phyloP scores from a whole-genome alignment of 1,139 yeast genomes.

The Suhomyces taliae region DNA sequence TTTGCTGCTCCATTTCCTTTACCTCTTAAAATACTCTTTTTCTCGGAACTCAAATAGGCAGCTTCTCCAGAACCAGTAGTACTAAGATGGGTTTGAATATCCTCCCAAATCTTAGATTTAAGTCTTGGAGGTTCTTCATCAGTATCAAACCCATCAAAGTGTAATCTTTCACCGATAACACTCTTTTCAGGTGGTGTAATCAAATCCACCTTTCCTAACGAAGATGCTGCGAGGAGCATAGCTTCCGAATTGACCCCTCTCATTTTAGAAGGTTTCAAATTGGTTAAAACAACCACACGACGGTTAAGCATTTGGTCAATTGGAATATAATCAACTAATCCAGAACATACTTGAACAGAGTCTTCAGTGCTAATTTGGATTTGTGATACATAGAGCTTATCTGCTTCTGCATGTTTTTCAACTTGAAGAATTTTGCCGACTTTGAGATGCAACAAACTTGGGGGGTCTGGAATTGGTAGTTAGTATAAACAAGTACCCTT shows the following conservation, averaged over 20 bases:
- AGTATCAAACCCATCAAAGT: conserved; percentile 24
- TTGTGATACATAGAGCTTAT: conserved; percentile 52
- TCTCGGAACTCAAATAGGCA: conserved; percentile 17
- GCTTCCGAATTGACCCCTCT: conserved; percentile 75
- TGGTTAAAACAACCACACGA: conserved; percentile 79
- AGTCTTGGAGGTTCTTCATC: conserved; percentile 25
- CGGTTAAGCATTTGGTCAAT: conserved; percentile 83
- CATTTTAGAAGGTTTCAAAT: conserved; percentile 89
- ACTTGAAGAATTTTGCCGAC: conserved; percentile 50
- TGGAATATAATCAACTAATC: conserved; percentile 65
- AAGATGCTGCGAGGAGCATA: conserved; percentile 56
- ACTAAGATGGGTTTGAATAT: conserved; percentile 26
- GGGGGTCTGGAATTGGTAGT: conserved; percentile 17
- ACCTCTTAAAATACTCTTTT: conserved; percentile 9
- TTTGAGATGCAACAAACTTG: conserved; percentile 29
- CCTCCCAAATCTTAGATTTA: conserved; percentile 37
- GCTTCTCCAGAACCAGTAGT: conserved; percentile 30
- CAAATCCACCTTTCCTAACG: conserved; percentile 18
- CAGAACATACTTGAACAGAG: conserved; percentile 54
- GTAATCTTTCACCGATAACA: conserved; percentile 29
- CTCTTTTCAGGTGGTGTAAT: conserved; percentile 24
- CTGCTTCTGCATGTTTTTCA: conserved; percentile 51
- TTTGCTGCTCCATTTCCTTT: conserved; percentile 4
- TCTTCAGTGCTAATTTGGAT: conserved; percentile 26
- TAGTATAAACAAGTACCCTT: background rate